phyloP scores from a whole-genome alignment of 1,284 basidiomycete genomes.

The Leccinum fallax region DNA sequence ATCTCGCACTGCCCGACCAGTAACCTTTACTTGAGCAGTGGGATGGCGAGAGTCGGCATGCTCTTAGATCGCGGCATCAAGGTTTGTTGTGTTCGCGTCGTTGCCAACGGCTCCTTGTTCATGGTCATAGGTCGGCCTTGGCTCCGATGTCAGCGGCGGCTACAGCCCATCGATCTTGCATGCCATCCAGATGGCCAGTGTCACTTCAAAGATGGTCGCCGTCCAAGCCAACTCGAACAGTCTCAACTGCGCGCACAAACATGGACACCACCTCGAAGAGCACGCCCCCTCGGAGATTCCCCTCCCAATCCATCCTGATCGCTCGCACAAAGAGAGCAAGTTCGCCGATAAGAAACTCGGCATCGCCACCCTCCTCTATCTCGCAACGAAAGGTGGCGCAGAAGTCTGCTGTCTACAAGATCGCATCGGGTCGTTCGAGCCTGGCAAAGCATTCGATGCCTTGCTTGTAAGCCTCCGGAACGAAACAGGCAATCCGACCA shows the following conservation, averaged over 20 bases:
- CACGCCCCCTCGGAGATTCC: constrained; percentile 2
- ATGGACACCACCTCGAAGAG: constrained; percentile 5
- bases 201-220: constrained; percentile 77
- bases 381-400: constrained; percentile 93
- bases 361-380: constrained; percentile 80
- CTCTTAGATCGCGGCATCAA: constrained; percentile 87
- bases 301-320: constrained; percentile 1
- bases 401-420: constrained; percentile 75
- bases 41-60: constrained; percentile 76
- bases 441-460: constrained; percentile 92
- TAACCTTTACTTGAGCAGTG: constrained; percentile 89
- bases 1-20: constrained; percentile 93
- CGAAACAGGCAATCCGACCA: constrained; percentile 57
- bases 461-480: constrained; percentile 62
- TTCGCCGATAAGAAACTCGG: constrained; percentile 71
- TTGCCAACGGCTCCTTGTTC: constrained; percentile 8
- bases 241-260: constrained; percentile 3
- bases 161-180: constrained; percentile 83
- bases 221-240: constrained; percentile 36
- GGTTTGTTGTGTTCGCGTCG: constrained; percentile 43
- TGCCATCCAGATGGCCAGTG: constrained; percentile 81
- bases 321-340: constrained; percentile 11
- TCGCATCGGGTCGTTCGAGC: constrained; percentile 76
- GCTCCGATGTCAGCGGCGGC: constrained; percentile 92
- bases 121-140: constrained; percentile 72